Evolutionary conservation across 768 basidiomycete species (phyloP).

Genomic region (Albatrellus ellisii): DNA sequence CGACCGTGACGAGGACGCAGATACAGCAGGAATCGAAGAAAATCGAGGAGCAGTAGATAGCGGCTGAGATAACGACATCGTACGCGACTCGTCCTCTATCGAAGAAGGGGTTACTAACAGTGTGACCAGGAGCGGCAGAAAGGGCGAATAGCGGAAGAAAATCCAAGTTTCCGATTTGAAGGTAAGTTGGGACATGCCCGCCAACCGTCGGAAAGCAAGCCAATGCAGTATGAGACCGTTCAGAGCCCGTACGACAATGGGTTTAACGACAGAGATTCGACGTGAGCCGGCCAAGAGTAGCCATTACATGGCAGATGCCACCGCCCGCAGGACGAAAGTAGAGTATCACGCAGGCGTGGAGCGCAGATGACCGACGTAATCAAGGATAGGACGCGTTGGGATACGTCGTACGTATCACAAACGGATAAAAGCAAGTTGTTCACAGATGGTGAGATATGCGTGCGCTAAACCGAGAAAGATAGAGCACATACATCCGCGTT

Average conservation of each 20-base stretch:
- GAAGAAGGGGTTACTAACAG: slow-evolving; percentile 19
- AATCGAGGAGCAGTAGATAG: slow-evolving; percentile 32
- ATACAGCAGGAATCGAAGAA: slow-evolving; percentile 24
- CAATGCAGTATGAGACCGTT: too few relatives aligned
- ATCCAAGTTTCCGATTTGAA: too few relatives aligned
- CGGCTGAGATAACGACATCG: slow-evolving; percentile 19
- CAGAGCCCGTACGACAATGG: too few relatives aligned
- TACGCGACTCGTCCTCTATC: slow-evolving; percentile 21
- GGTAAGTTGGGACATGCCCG: too few relatives aligned
- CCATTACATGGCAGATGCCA: too few relatives aligned
- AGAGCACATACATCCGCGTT: slow-evolving; percentile 58
- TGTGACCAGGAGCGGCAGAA: not conserved
- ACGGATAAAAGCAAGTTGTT: not conserved
- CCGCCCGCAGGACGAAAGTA: too few relatives aligned
- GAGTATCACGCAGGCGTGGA: too few relatives aligned
- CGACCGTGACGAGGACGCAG: slow-evolving; percentile 37
- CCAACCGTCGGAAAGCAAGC: too few relatives aligned
- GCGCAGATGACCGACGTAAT: too few relatives aligned
- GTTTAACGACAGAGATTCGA: too few relatives aligned
- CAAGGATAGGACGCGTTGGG: not conserved
- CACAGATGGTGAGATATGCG: not conserved
- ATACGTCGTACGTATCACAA: not conserved
- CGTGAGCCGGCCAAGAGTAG: too few relatives aligned
- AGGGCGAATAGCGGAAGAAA: not conserved
- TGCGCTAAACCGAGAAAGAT: not conserved